These are phyloP conservation scores for Colletotrichum aenigma DNA, from an alignment of 2,329 filamentous ascomycete species.

Conservation along the genomic window DNA sequence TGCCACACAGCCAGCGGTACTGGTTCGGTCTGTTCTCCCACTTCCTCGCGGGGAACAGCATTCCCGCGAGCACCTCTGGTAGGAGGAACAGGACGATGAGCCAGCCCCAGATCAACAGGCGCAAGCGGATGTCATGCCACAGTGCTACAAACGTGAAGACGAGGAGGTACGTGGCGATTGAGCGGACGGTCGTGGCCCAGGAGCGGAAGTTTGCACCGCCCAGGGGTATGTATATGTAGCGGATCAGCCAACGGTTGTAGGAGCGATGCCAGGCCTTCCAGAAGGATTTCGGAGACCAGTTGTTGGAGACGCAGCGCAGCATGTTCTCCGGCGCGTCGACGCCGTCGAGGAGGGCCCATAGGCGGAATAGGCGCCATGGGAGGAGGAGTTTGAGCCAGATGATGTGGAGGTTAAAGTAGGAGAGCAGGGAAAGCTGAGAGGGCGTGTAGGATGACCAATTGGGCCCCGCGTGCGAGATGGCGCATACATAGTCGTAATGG, in stretches of 20 bases:
- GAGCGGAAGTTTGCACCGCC: conserved; percentile 68
- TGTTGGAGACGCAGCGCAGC: conserved; percentile 94
- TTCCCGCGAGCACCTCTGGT: conserved; percentile 77
- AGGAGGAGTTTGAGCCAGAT: conserved; percentile 98
- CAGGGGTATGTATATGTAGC: conserved; percentile 92
- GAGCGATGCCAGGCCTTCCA: conserved; percentile 97
- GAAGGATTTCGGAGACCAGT: conserved; percentile 88
- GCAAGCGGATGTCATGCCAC: conserved; percentile 96
- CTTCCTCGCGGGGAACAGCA: conserved; percentile 73
- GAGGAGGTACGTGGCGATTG: conserved; percentile 76
- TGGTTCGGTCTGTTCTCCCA: conserved; percentile 73
- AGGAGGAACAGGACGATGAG: conserved; percentile 92
- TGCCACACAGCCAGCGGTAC: conserved; percentile 81
- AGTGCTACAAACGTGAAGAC: conserved; percentile 97
- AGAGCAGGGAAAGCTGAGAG: conserved; percentile 86
- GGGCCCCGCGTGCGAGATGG: conserved; percentile 82
- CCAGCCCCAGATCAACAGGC: conserved; percentile 95
- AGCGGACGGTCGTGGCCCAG: conserved; percentile 54
- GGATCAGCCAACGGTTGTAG: conserved; percentile 92
- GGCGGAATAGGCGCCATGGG: conserved; percentile 96
- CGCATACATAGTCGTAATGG: conserved; percentile 92
- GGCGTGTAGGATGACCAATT: conserved; percentile 85
- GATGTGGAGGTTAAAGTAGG: conserved; percentile 94
- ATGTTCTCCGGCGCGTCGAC: conserved; percentile 98
- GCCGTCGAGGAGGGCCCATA: conserved; percentile 92